Evolutionary conservation across 2,329 filamentous ascomycete species (phyloP).

Genomic region (Emmonsiellopsis sp.): DNA sequence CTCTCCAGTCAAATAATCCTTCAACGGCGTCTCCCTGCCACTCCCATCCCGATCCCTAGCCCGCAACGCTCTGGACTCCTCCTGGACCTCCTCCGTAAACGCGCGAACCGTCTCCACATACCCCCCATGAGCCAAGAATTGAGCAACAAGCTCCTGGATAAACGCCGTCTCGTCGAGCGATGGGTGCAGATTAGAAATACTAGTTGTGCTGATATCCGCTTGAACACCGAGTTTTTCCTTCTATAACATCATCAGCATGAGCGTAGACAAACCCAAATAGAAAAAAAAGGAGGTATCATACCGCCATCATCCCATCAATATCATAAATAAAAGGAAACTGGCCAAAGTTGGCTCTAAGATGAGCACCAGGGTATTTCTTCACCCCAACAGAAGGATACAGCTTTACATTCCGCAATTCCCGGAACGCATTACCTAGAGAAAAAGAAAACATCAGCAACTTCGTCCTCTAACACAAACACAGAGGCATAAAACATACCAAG

Average conservation of each 20-base stretch:
- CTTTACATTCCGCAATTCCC: conserved; percentile 34
- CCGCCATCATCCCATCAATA: conserved; percentile 77
- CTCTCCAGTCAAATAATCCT: conserved; percentile 60
- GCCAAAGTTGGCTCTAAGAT: conserved; percentile 54
- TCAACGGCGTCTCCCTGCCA: conserved; percentile 43
- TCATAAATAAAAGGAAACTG: conserved; percentile 76
- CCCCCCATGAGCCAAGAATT: conserved; percentile 89
- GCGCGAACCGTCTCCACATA: conserved; percentile 88
- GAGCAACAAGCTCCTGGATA: conserved; percentile 72
- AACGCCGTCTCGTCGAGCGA: conserved; percentile 64
- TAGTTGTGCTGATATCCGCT: conserved; percentile 51
- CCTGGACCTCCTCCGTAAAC: conserved; percentile 72
- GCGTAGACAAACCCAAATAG: neutral
- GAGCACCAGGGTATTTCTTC: conserved; percentile 52
- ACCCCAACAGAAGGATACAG: conserved; percentile 54
- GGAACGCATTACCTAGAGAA: conserved; percentile 47
- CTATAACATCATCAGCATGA: conserved; percentile 30
- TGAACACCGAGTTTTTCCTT: conserved; percentile 53
- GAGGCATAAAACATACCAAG: conserved; percentile 33
- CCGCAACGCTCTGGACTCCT: conserved; percentile 62
- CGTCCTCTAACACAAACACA: neutral
- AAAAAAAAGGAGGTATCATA: conserved; percentile 32
- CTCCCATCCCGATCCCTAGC: conserved; percentile 19
- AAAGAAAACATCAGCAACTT: neutral
- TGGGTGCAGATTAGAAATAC: conserved; percentile 53